Conservation (phyloP, 495 filamentous ascomycete genomes). For the Cairneyella variabilis region DNA sequence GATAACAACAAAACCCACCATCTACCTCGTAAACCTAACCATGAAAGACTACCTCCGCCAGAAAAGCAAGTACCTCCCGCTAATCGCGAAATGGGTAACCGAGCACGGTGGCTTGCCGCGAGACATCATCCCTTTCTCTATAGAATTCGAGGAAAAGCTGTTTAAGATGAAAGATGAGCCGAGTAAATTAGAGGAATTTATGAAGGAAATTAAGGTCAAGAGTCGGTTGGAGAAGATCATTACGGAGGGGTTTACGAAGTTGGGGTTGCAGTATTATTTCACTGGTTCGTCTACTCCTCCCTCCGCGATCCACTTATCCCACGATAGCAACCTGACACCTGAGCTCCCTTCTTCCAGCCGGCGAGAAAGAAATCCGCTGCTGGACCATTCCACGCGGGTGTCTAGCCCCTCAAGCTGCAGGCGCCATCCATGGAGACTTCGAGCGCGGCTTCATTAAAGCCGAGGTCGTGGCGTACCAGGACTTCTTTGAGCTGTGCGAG, state of each 20-base stretch:
- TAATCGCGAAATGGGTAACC: constrained; percentile 30
- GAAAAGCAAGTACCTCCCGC: constrained; percentile 32
- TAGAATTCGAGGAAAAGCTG: constrained; percentile 31
- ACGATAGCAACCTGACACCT: neutral
- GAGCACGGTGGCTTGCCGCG: constrained; percentile 26
- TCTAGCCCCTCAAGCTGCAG: constrained; percentile 23
- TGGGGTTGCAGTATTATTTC: constrained; percentile 33
- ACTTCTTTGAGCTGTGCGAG: constrained; percentile 26
- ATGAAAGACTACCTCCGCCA: constrained; percentile 35
- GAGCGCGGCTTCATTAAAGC: constrained; percentile 30
- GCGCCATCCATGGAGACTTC: constrained; percentile 29
- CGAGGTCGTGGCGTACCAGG: constrained; percentile 27
- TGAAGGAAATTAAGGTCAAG: constrained; percentile 27
- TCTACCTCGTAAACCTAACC: constrained; percentile 34
- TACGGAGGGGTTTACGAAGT: constrained; percentile 27
- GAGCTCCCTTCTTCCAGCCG: constrained; percentile 6
- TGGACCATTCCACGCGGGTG: constrained; percentile 29
- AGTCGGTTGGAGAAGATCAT: constrained; percentile 29
- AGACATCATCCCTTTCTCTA: constrained; percentile 31
- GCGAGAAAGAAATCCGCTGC: constrained; percentile 33
- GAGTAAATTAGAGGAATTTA: constrained; percentile 6
- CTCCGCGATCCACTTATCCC: neutral
- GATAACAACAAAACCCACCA: constrained; percentile 31
- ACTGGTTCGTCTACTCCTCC: constrained; percentile 16
- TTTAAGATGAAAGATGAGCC: constrained; percentile 12